Evolutionary conservation across 2,329 filamentous ascomycete species (phyloP).

Genomic region (Colletotrichum sp.): DNA sequence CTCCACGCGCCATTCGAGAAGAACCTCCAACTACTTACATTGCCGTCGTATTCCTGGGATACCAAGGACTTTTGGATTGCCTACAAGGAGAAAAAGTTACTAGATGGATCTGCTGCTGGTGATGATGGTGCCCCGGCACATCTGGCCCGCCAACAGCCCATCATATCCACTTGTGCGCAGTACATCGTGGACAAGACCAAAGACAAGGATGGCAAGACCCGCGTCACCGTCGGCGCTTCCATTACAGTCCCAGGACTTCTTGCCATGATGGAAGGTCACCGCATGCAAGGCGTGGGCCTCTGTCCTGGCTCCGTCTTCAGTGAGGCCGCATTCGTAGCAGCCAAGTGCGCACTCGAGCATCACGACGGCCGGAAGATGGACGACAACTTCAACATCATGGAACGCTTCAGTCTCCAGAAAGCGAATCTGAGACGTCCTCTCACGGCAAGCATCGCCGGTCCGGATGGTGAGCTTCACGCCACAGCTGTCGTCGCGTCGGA

Average conservation of each 20-base stretch:
- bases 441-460: background rate
- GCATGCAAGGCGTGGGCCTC: background rate
- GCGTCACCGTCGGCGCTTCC: background rate
- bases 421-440: background rate
- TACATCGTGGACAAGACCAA: background rate
- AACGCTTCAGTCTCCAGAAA: background rate
- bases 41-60: conserved; percentile 2
- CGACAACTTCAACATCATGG: background rate
- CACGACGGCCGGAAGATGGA: background rate
- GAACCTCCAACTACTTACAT: background rate
- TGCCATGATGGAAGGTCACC: background rate
- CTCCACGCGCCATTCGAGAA: background rate
- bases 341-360: background rate
- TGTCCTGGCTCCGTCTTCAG: background rate
- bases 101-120: background rate
- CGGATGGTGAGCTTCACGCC: background rate
- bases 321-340: background rate
- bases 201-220: background rate
- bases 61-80: conserved; percentile 6
- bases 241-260: background rate
- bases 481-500: background rate
- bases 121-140: background rate
- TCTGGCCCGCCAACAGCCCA: background rate
- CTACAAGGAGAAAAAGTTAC: background rate
- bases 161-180: background rate